Conservation (phyloP, 306 rosid species). For the Pyrus communis region DNA sequence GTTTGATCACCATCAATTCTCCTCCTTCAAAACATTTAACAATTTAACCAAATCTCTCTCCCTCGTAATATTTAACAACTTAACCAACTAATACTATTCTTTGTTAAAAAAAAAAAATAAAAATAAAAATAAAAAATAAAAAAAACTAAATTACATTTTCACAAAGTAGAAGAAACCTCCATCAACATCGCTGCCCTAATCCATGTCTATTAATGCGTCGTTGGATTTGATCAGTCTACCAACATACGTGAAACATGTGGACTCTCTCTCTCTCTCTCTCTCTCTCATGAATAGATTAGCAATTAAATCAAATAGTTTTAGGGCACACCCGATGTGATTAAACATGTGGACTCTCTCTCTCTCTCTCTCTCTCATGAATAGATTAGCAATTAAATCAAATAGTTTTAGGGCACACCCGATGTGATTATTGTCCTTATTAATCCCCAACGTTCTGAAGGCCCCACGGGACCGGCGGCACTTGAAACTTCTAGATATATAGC, state of each 20-base stretch:
- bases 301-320: not conserved
- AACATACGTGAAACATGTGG: not conserved
- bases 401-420: slow-evolving; percentile 13
- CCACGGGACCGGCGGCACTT: slow-evolving; percentile 30
- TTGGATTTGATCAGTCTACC: slow-evolving; percentile 10
- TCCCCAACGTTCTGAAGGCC: slow-evolving; percentile 34
- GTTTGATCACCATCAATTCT: too few species aligned
- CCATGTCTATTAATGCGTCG: not conserved
- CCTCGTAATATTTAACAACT: too few species aligned
- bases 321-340: slow-evolving; percentile 19
- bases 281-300: not conserved
- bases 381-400: not conserved
- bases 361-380: not conserved
- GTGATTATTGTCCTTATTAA: slow-evolving; percentile 12
- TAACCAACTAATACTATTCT: too few species aligned
- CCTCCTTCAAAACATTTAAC: too few species aligned
- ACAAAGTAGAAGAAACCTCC: slow-evolving; percentile 22
- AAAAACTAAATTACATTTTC: slow-evolving; percentile 5
- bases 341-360: not conserved
- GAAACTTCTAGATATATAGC: slow-evolving; percentile 33
- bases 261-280: not conserved
- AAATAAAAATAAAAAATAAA: too few species aligned
- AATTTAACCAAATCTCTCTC: too few species aligned
- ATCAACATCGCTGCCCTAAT: slow-evolving; percentile 13
- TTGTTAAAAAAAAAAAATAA: too few species aligned